phyloP scores from a whole-genome alignment of 768 basidiomycete genomes.

The Russula virescens region DNA sequence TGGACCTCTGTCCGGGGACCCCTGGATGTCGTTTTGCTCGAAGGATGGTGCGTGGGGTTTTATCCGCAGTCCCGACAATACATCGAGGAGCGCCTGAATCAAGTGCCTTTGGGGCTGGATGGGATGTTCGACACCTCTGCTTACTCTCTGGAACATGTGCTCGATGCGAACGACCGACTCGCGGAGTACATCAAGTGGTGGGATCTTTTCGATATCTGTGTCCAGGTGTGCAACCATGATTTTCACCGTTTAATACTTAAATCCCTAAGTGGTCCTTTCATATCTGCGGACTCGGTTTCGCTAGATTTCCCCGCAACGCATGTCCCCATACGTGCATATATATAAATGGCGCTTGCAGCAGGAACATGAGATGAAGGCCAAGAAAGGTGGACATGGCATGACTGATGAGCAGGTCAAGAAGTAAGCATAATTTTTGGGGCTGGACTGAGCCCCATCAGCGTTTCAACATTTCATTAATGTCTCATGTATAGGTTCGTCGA shows the following conservation, averaged over 20 bases:
- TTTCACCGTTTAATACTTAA: neutral
- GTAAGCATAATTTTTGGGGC: conserved; percentile 25
- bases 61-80: conserved; percentile 49
- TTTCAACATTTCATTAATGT: neutral
- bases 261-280: neutral
- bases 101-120: conserved; percentile 31
- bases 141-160: conserved; percentile 48
- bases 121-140: conserved; percentile 33
- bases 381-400: conserved; percentile 87
- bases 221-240: conserved; percentile 52
- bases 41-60: conserved; percentile 97
- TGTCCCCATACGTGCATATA: conserved; percentile 45
- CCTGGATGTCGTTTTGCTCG: conserved; percentile 81
- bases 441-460: neutral
- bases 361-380: conserved; percentile 82
- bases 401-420: conserved; percentile 67
- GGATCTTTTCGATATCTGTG: conserved; percentile 62
- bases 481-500: conserved; percentile 63
- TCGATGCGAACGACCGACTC: conserved; percentile 59
- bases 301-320: conserved; percentile 37
- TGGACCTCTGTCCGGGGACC: conserved; percentile 42
- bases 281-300: neutral
- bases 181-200: conserved; percentile 60
- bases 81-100: conserved; percentile 49
- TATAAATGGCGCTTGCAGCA: conserved; percentile 89